These are phyloP conservation scores for Bruguiera hainesii DNA, from an alignment of 441 rosid genomes.

Conservation along the genomic window DNA sequence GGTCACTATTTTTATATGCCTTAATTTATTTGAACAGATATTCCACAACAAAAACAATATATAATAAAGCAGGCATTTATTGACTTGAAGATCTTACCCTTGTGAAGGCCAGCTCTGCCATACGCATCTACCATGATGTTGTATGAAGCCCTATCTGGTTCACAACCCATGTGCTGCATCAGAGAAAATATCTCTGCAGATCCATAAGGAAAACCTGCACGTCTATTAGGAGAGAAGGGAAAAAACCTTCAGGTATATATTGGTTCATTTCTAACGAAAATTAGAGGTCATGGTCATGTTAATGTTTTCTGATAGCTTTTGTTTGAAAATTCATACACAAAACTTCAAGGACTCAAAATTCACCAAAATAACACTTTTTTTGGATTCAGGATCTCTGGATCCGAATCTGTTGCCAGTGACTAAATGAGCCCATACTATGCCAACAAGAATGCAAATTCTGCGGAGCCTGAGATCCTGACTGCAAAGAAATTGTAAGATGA, in stretches of 20 bases:
- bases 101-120: conserved; percentile 77
- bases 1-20: background rate
- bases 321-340: background rate
- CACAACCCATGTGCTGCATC: conserved; percentile 92
- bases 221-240: conserved; percentile 45
- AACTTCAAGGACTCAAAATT: background rate
- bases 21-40: background rate
- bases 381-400: no score
- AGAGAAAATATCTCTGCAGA: conserved; percentile 91
- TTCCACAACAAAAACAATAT: background rate
- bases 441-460: background rate
- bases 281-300: background rate
- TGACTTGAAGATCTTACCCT: conserved; percentile 42
- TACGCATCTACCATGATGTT: conserved; percentile 93
- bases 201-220: conserved; percentile 87
- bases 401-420: background rate
- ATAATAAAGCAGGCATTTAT: conserved; percentile 6
- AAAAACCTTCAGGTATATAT: background rate
- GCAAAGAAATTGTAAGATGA: no score
- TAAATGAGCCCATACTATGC: background rate
- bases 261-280: background rate
- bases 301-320: background rate
- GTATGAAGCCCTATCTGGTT: conserved; percentile 90
- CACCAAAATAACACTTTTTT: background rate
- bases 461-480: no score